A percentile compares a stretch with the other conserved stretches of the same genome.
These are phyloP conservation scores for Xylariaceae sp. DNA, from an alignment of 2,329 filamentous ascomycete genomes.

Conservation along the genomic window DNA sequence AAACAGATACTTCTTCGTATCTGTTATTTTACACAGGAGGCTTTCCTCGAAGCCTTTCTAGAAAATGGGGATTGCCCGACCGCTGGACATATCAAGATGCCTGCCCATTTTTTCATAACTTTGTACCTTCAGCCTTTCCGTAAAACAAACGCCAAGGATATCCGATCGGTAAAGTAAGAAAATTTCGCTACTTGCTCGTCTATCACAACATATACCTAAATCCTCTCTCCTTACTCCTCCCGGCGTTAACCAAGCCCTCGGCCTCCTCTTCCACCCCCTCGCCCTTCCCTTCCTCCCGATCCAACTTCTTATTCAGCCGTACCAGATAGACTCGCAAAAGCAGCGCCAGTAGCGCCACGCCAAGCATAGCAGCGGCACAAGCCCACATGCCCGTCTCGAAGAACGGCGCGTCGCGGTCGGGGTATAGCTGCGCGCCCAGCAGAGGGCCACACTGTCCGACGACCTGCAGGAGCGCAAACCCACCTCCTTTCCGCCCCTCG, in stretches of 20 bases:
- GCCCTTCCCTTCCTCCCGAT: slow-evolving; percentile 20
- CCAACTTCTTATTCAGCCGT: slow-evolving; percentile 55
- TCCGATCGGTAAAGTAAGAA: too few species aligned
- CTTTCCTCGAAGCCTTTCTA: too few species aligned
- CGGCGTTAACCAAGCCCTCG: slow-evolving; percentile 8
- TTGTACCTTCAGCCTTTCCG: too few species aligned
- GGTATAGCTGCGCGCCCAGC: slow-evolving; percentile 71
- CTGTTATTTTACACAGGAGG: too few species aligned
- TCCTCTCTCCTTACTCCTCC: neutral
- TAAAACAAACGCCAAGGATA: too few species aligned
- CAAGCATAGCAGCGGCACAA: slow-evolving; percentile 67
- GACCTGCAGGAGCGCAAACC: slow-evolving; percentile 80
- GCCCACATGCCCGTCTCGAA: slow-evolving; percentile 67
- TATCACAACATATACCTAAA: slow-evolving; percentile 27
- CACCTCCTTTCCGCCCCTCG: slow-evolving; percentile 72
- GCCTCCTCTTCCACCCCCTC: slow-evolving; percentile 4
- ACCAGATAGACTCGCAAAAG: slow-evolving; percentile 59
- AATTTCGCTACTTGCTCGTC: too few species aligned
- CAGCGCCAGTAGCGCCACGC: slow-evolving; percentile 62
- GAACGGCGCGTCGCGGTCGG: slow-evolving; percentile 63
- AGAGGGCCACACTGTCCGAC: slow-evolving; percentile 82
- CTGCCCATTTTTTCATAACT: too few species aligned
- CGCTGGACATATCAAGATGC: too few species aligned
- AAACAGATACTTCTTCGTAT: too few species aligned
- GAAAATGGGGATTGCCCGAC: too few species aligned